Evolutionary conservation across 139 green algal species (phyloP).

Genomic region (Desmodesmus armatus): DNA sequence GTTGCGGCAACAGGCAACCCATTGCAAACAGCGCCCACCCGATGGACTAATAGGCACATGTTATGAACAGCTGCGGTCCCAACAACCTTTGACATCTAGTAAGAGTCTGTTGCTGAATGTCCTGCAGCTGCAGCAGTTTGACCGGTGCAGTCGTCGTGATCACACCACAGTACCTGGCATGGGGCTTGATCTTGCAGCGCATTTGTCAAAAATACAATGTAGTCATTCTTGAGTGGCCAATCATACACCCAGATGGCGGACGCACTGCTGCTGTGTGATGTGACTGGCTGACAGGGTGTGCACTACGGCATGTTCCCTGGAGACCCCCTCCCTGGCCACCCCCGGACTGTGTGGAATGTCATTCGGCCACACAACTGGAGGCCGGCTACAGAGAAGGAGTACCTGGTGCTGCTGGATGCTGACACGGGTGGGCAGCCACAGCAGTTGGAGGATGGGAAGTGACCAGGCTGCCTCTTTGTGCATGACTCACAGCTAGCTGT

Average conservation of each 20-base stretch:
- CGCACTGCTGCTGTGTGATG: not conserved
- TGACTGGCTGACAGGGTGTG: constrained; percentile 60
- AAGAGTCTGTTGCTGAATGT: not conserved
- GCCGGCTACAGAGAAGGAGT: constrained; percentile 60
- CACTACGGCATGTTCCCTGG: constrained; percentile 81
- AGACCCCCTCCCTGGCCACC: not conserved
- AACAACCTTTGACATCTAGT: not conserved
- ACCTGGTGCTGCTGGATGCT: constrained; percentile 72
- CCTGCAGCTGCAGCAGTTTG: not conserved
- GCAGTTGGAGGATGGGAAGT: too few species aligned
- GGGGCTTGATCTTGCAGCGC: not conserved
- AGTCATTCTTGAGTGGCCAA: not conserved
- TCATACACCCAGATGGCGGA: not conserved
- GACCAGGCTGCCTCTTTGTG: not conserved
- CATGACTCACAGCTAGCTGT: not conserved
- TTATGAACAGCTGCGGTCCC: not conserved
- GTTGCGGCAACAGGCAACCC: not conserved
- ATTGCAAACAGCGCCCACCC: not conserved
- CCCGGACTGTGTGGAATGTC: constrained; percentile 69
- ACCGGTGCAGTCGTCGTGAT: not conserved
- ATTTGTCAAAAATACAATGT: not conserved
- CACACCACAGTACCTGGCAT: not conserved
- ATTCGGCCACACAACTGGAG: constrained; percentile 83
- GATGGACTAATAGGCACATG: not conserved
- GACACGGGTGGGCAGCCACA: constrained; percentile 53